Percentiles rank a stretch among this genome's conserved stretches.
phyloP scores from a whole-genome alignment of 2,329 filamentous ascomycete species.

The Cladophialophora carrionii region DNA sequence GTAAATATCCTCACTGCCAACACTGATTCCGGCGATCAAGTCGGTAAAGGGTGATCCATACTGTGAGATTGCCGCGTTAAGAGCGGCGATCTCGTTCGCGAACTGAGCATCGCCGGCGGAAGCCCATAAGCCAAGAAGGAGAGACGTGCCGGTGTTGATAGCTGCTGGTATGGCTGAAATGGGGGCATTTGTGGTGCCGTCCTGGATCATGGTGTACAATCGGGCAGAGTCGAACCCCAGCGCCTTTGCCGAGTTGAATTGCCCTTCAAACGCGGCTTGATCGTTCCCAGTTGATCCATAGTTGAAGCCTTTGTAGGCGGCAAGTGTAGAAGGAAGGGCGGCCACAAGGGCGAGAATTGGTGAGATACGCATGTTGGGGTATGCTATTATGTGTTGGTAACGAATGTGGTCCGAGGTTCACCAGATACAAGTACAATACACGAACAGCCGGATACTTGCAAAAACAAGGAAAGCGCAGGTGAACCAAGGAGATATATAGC shows the following conservation, averaged over 20 bases:
- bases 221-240: constrained; percentile 54
- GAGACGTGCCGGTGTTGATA: constrained; percentile 74
- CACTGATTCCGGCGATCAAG: constrained; percentile 77
- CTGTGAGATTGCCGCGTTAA: constrained; percentile 68
- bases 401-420: constrained; percentile 15
- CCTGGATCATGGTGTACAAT: constrained; percentile 68
- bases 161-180: constrained; percentile 80
- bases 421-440: not conserved
- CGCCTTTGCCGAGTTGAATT: constrained; percentile 53
- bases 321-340: constrained; percentile 39
- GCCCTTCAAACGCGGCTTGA: constrained; percentile 50
- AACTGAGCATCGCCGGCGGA: constrained; percentile 68
- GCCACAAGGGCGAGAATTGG: constrained; percentile 43
- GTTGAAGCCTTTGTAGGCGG: constrained; percentile 52
- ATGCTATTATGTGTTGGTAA: constrained; percentile 10
- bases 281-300: constrained; percentile 50
- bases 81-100: constrained; percentile 72
- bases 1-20: constrained; percentile 87
- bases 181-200: constrained; percentile 62
- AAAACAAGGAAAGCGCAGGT: not conserved
- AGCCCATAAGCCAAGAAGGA: constrained; percentile 83
- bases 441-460: not conserved
- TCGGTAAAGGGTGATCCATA: constrained; percentile 69
- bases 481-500: constrained; percentile 2
- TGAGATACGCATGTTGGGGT: constrained; percentile 39